A percentile compares a stretch with the other conserved stretches of the same genome.
Evolutionary conservation across 2,329 filamentous ascomycete genomes (phyloP).

Genomic region (Venturia nashicola): DNA sequence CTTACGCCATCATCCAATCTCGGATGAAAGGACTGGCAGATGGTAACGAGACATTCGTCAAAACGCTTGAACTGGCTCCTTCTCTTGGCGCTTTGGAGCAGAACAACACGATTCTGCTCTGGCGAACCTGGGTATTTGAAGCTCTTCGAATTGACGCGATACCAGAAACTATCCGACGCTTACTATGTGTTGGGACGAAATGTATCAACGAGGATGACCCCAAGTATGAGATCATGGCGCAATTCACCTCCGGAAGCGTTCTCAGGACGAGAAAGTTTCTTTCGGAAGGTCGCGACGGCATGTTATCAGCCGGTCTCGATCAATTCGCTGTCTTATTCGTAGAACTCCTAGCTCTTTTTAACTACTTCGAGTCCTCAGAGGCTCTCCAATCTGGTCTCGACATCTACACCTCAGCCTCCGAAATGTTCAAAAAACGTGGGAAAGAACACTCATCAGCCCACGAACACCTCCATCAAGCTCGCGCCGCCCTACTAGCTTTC

Average conservation of each 20-base stretch:
- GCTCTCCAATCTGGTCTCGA: constrained; percentile 20
- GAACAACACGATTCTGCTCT: constrained; percentile 34
- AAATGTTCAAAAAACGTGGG: constrained; percentile 17
- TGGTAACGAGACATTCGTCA: constrained; percentile 53
- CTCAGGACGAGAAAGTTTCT: constrained; percentile 11
- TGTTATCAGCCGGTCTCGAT: neutral
- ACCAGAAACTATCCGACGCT: constrained; percentile 19
- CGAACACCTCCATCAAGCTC: constrained; percentile 58
- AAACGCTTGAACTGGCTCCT: constrained; percentile 50
- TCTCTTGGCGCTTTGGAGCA: constrained; percentile 24
- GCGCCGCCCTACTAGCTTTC: constrained; percentile 52
- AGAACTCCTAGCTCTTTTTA: constrained; percentile 1
- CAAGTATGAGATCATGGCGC: neutral
- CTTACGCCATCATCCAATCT: constrained; percentile 63
- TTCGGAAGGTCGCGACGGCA: constrained; percentile 6
- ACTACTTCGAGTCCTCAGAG: neutral
- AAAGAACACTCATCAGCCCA: constrained; percentile 24
- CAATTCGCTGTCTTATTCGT: constrained; percentile 34
- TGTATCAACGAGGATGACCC: constrained; percentile 8
- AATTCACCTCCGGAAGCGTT: constrained; percentile 12
- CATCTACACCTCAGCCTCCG: constrained; percentile 20
- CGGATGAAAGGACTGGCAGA: constrained; percentile 43
- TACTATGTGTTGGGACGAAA: constrained; percentile 21
- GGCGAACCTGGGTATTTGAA: constrained; percentile 56
- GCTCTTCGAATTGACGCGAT: constrained; percentile 38